Conservation (phyloP, 345 rosid species). For the Angophora floribunda region DNA sequence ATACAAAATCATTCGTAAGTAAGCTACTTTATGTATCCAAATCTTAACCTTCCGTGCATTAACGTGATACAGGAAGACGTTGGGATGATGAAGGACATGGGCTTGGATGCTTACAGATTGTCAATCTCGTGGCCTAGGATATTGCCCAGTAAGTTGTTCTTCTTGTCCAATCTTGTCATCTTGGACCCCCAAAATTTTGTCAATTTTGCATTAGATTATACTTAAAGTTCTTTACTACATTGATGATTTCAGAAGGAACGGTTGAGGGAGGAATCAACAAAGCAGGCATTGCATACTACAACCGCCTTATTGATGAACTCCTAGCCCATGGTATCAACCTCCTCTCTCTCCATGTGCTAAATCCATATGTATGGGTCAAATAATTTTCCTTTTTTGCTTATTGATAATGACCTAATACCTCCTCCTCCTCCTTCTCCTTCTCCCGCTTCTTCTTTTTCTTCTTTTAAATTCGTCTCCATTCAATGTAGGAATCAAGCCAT, state of each 20-base stretch:
- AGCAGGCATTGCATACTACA: constrained; percentile 16
- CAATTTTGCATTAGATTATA: background rate
- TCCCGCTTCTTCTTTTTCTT: background rate
- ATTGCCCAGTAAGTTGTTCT: background rate
- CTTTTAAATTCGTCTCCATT: background rate
- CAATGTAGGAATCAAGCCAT: constrained; percentile 20
- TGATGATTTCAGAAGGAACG: constrained; percentile 20
- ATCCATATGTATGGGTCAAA: background rate
- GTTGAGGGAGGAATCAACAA: constrained; percentile 3
- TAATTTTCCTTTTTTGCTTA: background rate
- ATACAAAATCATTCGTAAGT: background rate
- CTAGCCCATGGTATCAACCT: background rate
- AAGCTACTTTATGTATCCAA: background rate
- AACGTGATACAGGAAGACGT: background rate
- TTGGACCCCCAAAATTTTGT: background rate
- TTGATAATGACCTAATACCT: background rate
- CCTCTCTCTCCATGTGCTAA: background rate
- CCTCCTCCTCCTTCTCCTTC: no score
- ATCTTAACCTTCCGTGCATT: background rate
- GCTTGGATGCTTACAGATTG: constrained; percentile 6
- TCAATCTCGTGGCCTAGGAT: constrained; percentile 9
- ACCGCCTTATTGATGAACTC: constrained; percentile 14
- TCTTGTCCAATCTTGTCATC: background rate
- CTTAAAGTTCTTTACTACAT: constrained; percentile 2
- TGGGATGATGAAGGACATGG: constrained; percentile 1